Conservation (phyloP, 306 rosid genomes). For the Echinosophora koreensis region DNA sequence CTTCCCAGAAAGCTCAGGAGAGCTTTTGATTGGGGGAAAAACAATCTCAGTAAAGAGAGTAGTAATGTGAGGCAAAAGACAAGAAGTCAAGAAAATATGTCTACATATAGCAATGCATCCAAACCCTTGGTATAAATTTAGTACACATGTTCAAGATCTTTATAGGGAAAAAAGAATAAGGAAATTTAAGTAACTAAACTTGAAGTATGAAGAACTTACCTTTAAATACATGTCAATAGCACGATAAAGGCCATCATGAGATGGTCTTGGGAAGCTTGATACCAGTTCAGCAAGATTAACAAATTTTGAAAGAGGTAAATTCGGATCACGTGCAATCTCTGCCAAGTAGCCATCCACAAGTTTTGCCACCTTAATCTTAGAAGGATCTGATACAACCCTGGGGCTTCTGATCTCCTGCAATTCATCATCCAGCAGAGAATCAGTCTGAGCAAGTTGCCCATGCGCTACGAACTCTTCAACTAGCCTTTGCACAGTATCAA, state of each 20-base stretch:
- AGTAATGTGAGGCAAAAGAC: too few relatives aligned
- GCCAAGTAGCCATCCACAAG: slow-evolving; percentile 88
- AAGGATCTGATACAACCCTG: slow-evolving; percentile 58
- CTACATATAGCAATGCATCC: neutral
- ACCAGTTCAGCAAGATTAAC: slow-evolving; percentile 71
- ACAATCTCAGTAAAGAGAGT: too few relatives aligned
- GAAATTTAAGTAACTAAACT: neutral
- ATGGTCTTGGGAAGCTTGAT: slow-evolving; percentile 71
- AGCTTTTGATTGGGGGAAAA: neutral
- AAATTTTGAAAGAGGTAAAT: slow-evolving; percentile 64
- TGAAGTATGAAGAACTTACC: slow-evolving; percentile 53
- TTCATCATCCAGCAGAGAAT: slow-evolving; percentile 65
- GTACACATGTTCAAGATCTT: slow-evolving; percentile 10
- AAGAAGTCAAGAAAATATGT: too few relatives aligned
- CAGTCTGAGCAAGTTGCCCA: slow-evolving; percentile 54
- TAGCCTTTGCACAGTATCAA: slow-evolving; percentile 74
- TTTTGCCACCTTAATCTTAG: slow-evolving; percentile 80
- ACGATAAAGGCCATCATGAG: slow-evolving; percentile 91
- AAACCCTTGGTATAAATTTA: neutral
- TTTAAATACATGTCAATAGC: slow-evolving; percentile 88
- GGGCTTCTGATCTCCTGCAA: slow-evolving; percentile 76
- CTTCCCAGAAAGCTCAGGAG: neutral
- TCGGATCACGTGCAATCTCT: slow-evolving; percentile 81
- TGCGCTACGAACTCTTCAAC: slow-evolving; percentile 74
- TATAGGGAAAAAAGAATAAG: neutral